phyloP scores from a whole-genome alignment of 208 protist species.

The Leishmania martiniquensis region DNA sequence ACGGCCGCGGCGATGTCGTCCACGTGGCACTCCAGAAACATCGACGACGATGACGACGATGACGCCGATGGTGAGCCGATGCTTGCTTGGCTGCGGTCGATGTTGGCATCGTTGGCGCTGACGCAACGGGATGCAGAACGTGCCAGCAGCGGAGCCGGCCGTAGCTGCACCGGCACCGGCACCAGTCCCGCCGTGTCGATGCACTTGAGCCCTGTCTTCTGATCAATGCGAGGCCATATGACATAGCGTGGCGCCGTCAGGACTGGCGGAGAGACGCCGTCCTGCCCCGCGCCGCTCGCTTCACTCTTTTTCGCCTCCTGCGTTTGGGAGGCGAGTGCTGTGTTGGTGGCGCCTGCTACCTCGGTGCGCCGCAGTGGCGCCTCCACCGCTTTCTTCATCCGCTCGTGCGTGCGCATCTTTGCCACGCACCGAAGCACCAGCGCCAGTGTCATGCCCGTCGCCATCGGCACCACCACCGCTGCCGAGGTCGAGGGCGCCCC shows the following conservation, averaged over 20 bases:
- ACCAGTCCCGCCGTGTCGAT: constrained; percentile 88
- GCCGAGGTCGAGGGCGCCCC: constrained; percentile 48
- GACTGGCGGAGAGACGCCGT: neutral
- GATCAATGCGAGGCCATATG: constrained; percentile 97
- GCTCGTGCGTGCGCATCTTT: constrained; percentile 26
- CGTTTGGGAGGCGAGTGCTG: neutral
- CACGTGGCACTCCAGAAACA: constrained; percentile 74
- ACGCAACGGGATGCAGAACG: constrained; percentile 2
- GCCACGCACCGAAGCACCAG: constrained; percentile 77
- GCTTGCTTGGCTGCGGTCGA: neutral
- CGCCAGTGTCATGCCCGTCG: constrained; percentile 96
- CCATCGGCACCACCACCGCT: constrained; percentile 93
- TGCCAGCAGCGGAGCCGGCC: constrained; percentile 20
- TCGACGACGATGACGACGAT: constrained; percentile 35
- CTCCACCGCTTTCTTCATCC: neutral
- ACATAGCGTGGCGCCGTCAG: constrained; percentile 73
- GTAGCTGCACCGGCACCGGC: constrained; percentile 58
- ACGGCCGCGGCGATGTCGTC: constrained; percentile 74
- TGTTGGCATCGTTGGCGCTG: neutral
- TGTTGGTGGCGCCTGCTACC: neutral
- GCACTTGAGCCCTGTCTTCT: constrained; percentile 98
- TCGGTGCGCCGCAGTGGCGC: neutral
- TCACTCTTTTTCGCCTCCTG: neutral
- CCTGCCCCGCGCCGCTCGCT: neutral
- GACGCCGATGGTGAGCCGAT: neutral